Percentiles rank a stretch among this genome's conserved stretches.
These are phyloP conservation scores for Iberis amara DNA, from an alignment of 441 rosid species.

Conservation along the genomic window DNA sequence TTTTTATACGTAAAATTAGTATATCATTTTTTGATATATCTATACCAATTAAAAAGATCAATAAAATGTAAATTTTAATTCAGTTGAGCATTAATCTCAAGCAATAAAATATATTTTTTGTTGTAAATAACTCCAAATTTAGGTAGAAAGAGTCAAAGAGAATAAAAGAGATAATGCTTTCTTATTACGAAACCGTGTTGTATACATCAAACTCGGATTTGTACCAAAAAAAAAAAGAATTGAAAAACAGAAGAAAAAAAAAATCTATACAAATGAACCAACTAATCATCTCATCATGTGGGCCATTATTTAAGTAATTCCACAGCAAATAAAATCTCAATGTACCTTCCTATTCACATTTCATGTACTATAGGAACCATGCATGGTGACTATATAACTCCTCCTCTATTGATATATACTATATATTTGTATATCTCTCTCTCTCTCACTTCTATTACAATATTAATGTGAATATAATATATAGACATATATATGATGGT, in stretches of 20 bases:
- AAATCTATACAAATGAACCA: slow-evolving; percentile 33
- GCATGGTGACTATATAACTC: slow-evolving; percentile 20
- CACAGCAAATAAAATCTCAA: slow-evolving; percentile 27
- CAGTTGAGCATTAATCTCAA: slow-evolving; percentile 4
- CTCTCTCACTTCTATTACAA: no score
- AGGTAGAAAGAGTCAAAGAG: slow-evolving; percentile 20
- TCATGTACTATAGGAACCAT: slow-evolving; percentile 27
- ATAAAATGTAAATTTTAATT: no score
- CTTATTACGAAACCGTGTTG: slow-evolving; percentile 29
- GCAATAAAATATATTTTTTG: neutral
- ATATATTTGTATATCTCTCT: slow-evolving; percentile 1
- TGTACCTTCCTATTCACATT: slow-evolving; percentile 30
- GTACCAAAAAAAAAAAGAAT: slow-evolving; percentile 28
- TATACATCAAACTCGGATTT: slow-evolving; percentile 37
- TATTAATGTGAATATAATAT: no score
- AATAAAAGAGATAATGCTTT: slow-evolving; percentile 20
- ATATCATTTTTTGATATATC: neutral
- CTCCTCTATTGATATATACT: slow-evolving; percentile 16
- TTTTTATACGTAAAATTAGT: neutral
- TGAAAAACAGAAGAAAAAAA: slow-evolving; percentile 14
- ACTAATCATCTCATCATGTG: slow-evolving; percentile 34
- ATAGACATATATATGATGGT: slow-evolving; percentile 17
- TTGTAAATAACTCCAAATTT: neutral
- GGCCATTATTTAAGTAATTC: slow-evolving; percentile 26
- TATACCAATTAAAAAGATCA: no score